These are phyloP conservation scores for Aquilaria agallochum DNA, from an alignment of 441 rosid species.

Conservation along the genomic window DNA sequence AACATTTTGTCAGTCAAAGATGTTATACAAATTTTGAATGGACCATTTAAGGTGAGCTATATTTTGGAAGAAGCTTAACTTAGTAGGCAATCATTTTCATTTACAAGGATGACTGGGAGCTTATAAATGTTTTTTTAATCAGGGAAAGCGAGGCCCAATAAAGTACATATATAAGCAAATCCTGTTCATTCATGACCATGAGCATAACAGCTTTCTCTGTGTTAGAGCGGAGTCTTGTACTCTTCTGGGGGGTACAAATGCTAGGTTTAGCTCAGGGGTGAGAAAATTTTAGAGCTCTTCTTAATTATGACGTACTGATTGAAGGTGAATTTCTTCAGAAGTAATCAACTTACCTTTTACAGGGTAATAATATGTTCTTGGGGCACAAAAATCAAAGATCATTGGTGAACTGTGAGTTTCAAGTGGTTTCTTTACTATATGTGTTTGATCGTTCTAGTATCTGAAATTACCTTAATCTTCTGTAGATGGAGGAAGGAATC, in stretches of 20 bases:
- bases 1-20: conserved; percentile 77
- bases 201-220: conserved; percentile 89
- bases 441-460: background rate
- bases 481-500: conserved; percentile 48
- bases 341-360: conserved; percentile 9
- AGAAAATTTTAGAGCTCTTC: conserved; percentile 16
- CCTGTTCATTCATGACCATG: conserved; percentile 71
- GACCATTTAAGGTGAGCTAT: conserved; percentile 76
- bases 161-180: conserved; percentile 74
- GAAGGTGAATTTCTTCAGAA: background rate
- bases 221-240: conserved; percentile 60
- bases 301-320: background rate
- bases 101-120: background rate
- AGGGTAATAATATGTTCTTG: conserved; percentile 61
- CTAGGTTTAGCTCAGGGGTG: conserved; percentile 64
- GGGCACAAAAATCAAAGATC: conserved; percentile 48
- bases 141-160: conserved; percentile 96
- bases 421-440: background rate
- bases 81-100: conserved; percentile 10
- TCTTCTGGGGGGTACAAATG: conserved; percentile 75
- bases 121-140: conserved; percentile 1
- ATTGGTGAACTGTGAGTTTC: conserved; percentile 19
- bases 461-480: background rate
- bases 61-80: conserved; percentile 8
- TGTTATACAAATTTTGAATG: conserved; percentile 69